Evolutionary conservation across 2,329 filamentous ascomycete genomes (phyloP), one percentile per base, ranked within the genome.

Genomic region (Penicillium psychrosexuale): DNA sequence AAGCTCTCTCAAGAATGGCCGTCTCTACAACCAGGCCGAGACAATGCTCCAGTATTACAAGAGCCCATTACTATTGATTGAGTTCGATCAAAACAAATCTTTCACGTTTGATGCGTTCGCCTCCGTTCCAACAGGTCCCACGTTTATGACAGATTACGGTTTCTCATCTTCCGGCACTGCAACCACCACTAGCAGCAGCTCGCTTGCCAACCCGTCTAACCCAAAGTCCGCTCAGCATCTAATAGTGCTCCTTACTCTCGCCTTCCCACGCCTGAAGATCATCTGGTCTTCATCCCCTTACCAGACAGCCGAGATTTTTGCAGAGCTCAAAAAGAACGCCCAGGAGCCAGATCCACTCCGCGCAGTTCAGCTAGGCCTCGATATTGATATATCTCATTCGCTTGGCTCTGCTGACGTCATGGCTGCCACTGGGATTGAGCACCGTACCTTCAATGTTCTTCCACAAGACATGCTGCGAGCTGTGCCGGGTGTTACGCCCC

Each of bases 231-330:
- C 97, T 31, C 94, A 99, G 71, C 88, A 88, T 59, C 94, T 97
- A 73, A 81, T 99, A 43, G 94, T 97, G 12, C 84, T 97, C 42
- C 82, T 99, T 19, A 97, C 92, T 0, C 83, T 99, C 5, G 90
- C 93, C 0, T 99, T 97, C 66, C 94, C 94, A 0, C 85, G 85
- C 22, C 81, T 99, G 46, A 88, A 90, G 61, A 89, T 99, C 64
- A 91, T 99, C 64, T 99, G 94, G 94, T 94, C 89, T 8, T 90
- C 85, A 8, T 91, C 88, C 11, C 93, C 94, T 0, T 96, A 96
- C 69, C 92, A 99, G 72, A 97, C 94, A 0, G 94, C 94, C 1
- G 92, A 97, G 77, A 97, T 99, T 59, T 97, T 99, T 70, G 88
- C 92, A 66, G 87, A 91, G 62, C 82, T 99, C 51, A 99, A 99